These are phyloP conservation scores for Aspergillus terreus DNA, from an alignment of 2,329 filamentous ascomycete species.

Conservation along the genomic window DNA sequence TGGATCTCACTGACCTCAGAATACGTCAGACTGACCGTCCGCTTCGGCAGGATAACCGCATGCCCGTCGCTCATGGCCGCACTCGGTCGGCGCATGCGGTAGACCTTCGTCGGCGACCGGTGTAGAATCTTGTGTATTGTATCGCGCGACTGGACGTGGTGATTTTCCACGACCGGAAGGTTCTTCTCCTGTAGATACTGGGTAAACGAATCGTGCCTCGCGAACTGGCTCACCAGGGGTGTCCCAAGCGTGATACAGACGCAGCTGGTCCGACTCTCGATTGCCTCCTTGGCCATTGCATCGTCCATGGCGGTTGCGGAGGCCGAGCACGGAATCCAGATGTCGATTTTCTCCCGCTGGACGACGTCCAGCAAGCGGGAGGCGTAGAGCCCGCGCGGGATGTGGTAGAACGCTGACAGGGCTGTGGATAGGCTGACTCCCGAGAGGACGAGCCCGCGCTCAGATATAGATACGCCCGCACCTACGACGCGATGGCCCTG, in stretches of 20 bases:
- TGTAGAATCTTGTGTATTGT: conserved; percentile 54
- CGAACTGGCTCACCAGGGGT: conserved; percentile 54
- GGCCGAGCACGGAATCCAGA: conserved; percentile 74
- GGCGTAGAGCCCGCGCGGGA: conserved; percentile 52
- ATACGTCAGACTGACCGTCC: conserved; percentile 51
- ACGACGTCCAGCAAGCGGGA: conserved; percentile 57
- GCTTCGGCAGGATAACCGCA: conserved; percentile 55
- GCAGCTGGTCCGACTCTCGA: conserved; percentile 57
- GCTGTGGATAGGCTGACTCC: conserved; percentile 58
- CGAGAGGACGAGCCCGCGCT: conserved; percentile 41
- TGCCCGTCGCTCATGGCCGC: conserved; percentile 54
- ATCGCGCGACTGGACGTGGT: conserved; percentile 51
- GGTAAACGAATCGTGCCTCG: conserved; percentile 65
- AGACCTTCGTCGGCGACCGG: conserved; percentile 44
- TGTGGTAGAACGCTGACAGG: conserved; percentile 53
- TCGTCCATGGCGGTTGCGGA: conserved; percentile 64
- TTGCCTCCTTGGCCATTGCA: conserved; percentile 58
- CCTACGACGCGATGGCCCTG: conserved; percentile 68
- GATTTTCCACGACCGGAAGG: conserved; percentile 52
- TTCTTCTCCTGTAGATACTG: conserved; percentile 53
- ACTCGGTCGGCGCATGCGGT: conserved; percentile 56
- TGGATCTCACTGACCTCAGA: conserved; percentile 52
- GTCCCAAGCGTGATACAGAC: conserved; percentile 62
- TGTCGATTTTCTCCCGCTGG: conserved; percentile 56
- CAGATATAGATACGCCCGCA: conserved; percentile 60